Evolutionary conservation across 495 filamentous ascomycete genomes (phyloP).

Genomic region (Bacidia rubella): DNA sequence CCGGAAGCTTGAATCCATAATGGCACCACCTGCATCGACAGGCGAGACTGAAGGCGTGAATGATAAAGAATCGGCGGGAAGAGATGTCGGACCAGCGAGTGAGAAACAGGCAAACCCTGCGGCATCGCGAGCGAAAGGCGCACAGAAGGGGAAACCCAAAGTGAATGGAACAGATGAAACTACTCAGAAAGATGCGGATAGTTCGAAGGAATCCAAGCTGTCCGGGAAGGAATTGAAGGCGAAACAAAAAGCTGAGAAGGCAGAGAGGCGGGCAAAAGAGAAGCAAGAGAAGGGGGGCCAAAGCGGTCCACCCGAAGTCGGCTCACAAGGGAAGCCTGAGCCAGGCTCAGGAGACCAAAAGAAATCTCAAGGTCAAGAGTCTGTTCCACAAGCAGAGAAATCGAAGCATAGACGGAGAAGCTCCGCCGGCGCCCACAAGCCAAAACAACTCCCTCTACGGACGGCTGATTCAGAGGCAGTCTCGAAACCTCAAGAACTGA

Average conservation of each 20-base stretch:
- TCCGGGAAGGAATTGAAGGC: conserved; percentile 62
- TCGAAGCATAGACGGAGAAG: conserved; percentile 15
- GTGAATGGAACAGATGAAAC: conserved; percentile 24
- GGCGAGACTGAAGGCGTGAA: not conserved
- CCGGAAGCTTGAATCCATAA: too few relatives aligned
- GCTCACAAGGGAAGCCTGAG: conserved; percentile 21
- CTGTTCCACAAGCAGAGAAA: conserved; percentile 10
- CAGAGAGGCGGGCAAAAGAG: conserved; percentile 53
- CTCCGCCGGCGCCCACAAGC: conserved; percentile 10
- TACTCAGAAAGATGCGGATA: conserved; percentile 14
- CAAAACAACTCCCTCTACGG: conserved; percentile 12
- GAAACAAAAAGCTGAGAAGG: conserved; percentile 65
- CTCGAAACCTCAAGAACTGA: conserved; percentile 29
- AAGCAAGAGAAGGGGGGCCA: conserved; percentile 31
- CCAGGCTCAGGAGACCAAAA: conserved; percentile 22
- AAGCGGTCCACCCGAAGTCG: conserved; percentile 21
- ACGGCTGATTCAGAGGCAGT: conserved; percentile 25
- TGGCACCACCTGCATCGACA: not conserved
- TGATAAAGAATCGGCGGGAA: not conserved
- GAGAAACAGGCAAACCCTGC: not conserved
- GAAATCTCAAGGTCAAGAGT: conserved; percentile 27
- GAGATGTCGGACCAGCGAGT: not conserved
- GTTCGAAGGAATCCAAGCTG: conserved; percentile 33
- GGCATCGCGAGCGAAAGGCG: not conserved
- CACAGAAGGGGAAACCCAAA: conserved; percentile 13